Evolutionary conservation across 179 eudicot genomes (phyloP), one percentile per base, ranked within the genome.

Genomic region (Dionaea muscipula): DNA sequence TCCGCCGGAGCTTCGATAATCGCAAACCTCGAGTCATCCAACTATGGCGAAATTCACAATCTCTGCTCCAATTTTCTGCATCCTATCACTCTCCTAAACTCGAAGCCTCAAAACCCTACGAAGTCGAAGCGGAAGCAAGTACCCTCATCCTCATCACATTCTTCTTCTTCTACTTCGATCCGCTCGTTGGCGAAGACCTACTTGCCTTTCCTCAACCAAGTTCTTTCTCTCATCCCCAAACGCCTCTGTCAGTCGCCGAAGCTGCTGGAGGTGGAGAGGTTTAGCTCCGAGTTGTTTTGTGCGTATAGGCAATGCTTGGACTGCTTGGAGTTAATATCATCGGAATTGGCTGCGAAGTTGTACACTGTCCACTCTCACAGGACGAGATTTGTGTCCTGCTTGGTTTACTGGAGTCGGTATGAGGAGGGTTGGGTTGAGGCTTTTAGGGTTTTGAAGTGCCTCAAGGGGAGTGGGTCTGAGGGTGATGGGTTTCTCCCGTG

Each of bases 131-230:
- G 53, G 38, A 56, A 50, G 53, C 67, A 51, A 68, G 2, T 61
- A n/a, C n/a, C n/a, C n/a, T n/a, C n/a, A n/a, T n/a, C n/a, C n/a
- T n/a, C n/a, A n/a, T n/a, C n/a, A n/a, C n/a, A n/a, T n/a, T n/a
- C n/a, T n/a, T n/a, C n/a, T 11, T 37, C 69, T 0, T 37, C 66
- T 17, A 33, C 80, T 1, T 22, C 81, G 3, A 60, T 64, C 43
- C 68, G 95, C 1, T n/a, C 78, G 19, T 79, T 86, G 11, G 79
- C 83, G 16, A 83, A 81, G 47, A 67, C 64, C 0, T 79, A 52
- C 41, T 26, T 77, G 1, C 68, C 84, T 0, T 77, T 81, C 61
- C 57, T 86, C 39, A 76, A 53, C 52, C 53, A 53, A 9, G 60
- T 74, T 13, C 72, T 83, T 8, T 66, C 80, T 18, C 44, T 79